phyloP scores from a whole-genome alignment of 208 protist species.

The Leishmania lainsoni region DNA sequence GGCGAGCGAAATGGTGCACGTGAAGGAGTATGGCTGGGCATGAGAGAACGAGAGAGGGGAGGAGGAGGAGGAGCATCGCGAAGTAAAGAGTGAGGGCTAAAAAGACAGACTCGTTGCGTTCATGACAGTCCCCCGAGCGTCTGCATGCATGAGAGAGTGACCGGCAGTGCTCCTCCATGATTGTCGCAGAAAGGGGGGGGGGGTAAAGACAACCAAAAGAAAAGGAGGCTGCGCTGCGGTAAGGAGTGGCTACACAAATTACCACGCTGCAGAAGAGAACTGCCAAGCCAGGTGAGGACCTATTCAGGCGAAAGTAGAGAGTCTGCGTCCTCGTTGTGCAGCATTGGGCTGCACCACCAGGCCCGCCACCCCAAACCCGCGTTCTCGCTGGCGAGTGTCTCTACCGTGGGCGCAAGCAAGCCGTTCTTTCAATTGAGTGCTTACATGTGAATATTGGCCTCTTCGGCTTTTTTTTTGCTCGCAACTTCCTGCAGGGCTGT shows the following conservation, averaged over 20 bases:
- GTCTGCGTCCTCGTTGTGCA: neutral
- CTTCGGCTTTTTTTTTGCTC: neutral
- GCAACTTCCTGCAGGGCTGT: neutral
- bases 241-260: neutral
- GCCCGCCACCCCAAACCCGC: neutral
- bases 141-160: neutral
- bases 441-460: neutral
- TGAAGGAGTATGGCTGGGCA: constrained; percentile 1
- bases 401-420: neutral
- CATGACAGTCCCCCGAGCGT: neutral
- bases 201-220: neutral
- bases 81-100: neutral
- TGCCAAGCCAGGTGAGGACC: neutral
- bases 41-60: neutral
- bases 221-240: neutral
- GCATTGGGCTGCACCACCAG: neutral
- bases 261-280: neutral
- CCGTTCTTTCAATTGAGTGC: neutral
- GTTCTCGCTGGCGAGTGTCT: neutral
- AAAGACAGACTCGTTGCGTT: neutral
- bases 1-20: neutral
- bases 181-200: neutral
- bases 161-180: neutral
- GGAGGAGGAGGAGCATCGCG: neutral
- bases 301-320: neutral